Conservation (phyloP, 176 grass and related monocot genomes). For the Dendrocalamus sinicus region DNA sequence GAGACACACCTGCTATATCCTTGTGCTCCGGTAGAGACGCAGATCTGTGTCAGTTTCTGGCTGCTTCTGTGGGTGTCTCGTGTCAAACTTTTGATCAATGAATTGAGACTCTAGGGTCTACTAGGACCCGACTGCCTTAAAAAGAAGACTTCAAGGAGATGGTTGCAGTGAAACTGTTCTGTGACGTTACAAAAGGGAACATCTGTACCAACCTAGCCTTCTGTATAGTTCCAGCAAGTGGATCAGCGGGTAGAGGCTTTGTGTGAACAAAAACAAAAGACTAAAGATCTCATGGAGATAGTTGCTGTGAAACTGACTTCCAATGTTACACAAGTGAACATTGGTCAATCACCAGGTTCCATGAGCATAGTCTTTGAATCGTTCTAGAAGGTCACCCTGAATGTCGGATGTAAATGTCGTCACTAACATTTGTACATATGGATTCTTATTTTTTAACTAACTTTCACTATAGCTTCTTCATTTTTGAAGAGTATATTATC, state of each 20-base stretch:
- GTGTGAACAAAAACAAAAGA: neutral
- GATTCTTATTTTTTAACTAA: neutral
- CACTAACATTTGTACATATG: neutral
- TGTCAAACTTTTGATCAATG: too few species aligned
- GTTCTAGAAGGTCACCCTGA: neutral
- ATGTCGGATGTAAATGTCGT: neutral
- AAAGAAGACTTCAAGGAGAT: neutral
- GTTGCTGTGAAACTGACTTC: neutral
- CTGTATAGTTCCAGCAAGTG: neutral
- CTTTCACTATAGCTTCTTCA: too few species aligned
- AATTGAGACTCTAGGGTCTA: too few species aligned
- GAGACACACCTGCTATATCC: too few species aligned
- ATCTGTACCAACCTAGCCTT: neutral
- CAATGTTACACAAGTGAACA: neutral
- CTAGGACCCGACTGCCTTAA: too few species aligned
- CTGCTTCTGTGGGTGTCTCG: too few species aligned
- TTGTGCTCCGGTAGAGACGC: too few species aligned
- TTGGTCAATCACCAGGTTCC: neutral
- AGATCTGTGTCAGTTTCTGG: too few species aligned
- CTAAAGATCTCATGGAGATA: neutral
- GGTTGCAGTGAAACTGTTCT: neutral
- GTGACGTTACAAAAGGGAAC: neutral
- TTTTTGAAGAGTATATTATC: too few species aligned
- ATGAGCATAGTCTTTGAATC: neutral
- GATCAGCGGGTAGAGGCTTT: neutral